Evolutionary conservation across 2,329 filamentous ascomycete genomes (phyloP).

Genomic region (Calonectria pseudoturangicola): DNA sequence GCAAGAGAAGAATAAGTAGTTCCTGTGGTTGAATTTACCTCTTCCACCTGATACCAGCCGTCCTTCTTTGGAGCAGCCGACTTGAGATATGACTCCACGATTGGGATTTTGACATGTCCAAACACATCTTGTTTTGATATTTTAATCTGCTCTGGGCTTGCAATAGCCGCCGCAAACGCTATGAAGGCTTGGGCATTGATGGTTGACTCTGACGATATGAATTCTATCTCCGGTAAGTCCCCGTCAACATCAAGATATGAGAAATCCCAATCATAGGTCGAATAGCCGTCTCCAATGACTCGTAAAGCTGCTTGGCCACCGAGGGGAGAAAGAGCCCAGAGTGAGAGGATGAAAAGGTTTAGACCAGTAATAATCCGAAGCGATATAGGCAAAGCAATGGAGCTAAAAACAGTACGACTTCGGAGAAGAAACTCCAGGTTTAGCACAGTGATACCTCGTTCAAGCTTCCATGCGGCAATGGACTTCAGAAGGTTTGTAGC

Average conservation of each 20-base stretch:
- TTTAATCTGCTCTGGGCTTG: conserved; percentile 27
- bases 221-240: background rate
- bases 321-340: conserved; percentile 33
- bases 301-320: conserved; percentile 36
- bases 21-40: background rate
- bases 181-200: background rate
- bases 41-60: conserved; percentile 19
- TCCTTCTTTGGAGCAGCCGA: background rate
- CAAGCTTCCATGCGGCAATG: conserved; percentile 31
- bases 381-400: conserved; percentile 21
- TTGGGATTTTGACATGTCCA: conserved; percentile 31
- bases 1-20: conserved; percentile 24
- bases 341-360: background rate
- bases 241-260: background rate
- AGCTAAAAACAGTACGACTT: conserved; percentile 37
- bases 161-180: conserved; percentile 30
- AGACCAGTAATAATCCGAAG: conserved; percentile 20
- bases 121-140: conserved; percentile 21
- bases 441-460: conserved; percentile 28
- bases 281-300: conserved; percentile 3
- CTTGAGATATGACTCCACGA: conserved; percentile 25
- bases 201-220: background rate
- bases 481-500: conserved; percentile 33
- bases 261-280: background rate
- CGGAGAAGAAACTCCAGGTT: conserved; percentile 32